phyloP scores from a whole-genome alignment of 2,329 filamentous ascomycete genomes.

The Aureobasidium sp. region DNA sequence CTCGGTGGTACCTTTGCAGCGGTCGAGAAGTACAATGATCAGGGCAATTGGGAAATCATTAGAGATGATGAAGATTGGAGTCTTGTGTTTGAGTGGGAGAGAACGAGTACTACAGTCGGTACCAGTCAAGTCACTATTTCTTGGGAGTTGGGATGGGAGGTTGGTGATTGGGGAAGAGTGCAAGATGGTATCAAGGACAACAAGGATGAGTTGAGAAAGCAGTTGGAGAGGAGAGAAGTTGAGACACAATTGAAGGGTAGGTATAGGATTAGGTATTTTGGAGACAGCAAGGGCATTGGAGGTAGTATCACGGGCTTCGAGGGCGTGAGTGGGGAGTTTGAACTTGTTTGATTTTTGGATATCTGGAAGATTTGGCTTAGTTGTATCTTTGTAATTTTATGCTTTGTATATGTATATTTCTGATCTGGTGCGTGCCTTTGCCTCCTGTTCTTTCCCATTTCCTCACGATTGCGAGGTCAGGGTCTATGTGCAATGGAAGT shows the following conservation, averaged over 20 bases:
- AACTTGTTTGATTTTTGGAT: conserved; percentile 19
- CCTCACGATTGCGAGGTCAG: no score
- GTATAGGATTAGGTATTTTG: conserved; percentile 77
- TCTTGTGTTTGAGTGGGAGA: conserved; percentile 69
- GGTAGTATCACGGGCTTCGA: conserved; percentile 60
- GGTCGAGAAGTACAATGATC: conserved; percentile 53
- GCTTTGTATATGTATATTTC: no score
- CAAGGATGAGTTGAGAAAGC: conserved; percentile 8
- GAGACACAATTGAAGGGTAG: conserved; percentile 40
- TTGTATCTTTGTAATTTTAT: no score
- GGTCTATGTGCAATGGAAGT: no score
- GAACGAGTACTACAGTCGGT: conserved; percentile 59
- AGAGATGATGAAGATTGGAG: conserved; percentile 75
- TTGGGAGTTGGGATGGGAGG: conserved; percentile 63
- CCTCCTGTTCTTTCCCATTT: no score
- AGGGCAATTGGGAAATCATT: conserved; percentile 52
- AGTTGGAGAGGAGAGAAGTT: conserved; percentile 14
- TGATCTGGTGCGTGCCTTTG: no score
- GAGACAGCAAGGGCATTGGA: conserved; percentile 63
- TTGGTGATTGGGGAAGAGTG: conserved; percentile 22
- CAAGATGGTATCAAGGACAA: neutral
- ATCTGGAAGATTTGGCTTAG: neutral
- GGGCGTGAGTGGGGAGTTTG: conserved; percentile 53
- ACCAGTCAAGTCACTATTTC: conserved; percentile 69
- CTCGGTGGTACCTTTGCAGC: conserved; percentile 70